Evolutionary conservation across 768 basidiomycete genomes (phyloP), one percentile per base, ranked within the genome.

Genomic region (Lepiota venenata): DNA sequence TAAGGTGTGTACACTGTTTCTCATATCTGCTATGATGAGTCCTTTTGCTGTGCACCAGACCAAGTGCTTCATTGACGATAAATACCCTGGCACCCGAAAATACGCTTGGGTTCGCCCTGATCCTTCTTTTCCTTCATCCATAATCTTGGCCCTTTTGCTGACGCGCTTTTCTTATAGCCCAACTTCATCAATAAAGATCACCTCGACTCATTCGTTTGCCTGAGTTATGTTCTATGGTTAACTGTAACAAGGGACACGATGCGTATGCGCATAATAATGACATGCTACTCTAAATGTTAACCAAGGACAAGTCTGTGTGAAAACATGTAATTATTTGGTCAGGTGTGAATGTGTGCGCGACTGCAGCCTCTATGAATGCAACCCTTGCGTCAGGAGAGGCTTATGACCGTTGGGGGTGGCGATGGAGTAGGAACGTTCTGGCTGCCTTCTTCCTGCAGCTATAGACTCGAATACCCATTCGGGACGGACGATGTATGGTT

Each of bases 381-480:
- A 11, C 32, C 4, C n/a, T 39, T 39, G 37, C 18, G 39, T 32
- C 18, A 7, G 29, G 49, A 61, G 59, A 21, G 46, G 27, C 41
- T 58, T 40, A 68, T 68, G 46, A 79, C 57, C 72, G 1, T 64
- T 63, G 56, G 74, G 62, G 59, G 70, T 75, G 50, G 81, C 63
- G 16, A 83, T 73, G 6, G 73, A 55, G 60, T 90, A 93, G 16
- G 69, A 66, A 53, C 78, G 71, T 67, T 93, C 91, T 35, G 77
- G 70, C 55, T 80, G 70, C 60, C 82, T 73, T 64, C 77, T 85
- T 20, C 85, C 87, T 14, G 74, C 73, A 15, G 66, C 65, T 58
- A 91, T 75, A 60, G 87, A 87, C 58, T 91, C 88, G 10, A 73
- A 70, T 6, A 90, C 76, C 88, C 88, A 91, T 64, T 86, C 84